Conservation (phyloP, 352 stramenopile genomes). For the Globisporangium parvum region DNA sequence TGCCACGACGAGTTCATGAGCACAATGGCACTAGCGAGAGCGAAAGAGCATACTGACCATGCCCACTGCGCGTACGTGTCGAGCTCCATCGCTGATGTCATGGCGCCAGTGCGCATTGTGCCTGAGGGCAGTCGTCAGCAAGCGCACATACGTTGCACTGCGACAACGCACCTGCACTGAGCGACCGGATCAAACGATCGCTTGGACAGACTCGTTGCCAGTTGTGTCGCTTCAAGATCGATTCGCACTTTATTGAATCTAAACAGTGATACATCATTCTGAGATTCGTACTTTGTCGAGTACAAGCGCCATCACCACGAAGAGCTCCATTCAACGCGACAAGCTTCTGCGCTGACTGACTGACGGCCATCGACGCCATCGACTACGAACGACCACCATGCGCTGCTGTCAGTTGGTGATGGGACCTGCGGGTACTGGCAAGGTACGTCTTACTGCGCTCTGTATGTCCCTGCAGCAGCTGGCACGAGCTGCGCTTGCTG, state of each 20-base stretch:
- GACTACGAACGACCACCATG: constrained; percentile 28
- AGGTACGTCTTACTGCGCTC: too few relatives aligned
- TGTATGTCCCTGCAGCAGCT: too few relatives aligned
- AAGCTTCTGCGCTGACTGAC: background rate
- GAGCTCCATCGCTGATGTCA: constrained; percentile 20
- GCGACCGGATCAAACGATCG: background rate
- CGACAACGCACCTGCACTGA: background rate
- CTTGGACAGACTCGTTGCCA: background rate
- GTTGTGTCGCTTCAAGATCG: background rate
- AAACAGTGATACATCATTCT: background rate
- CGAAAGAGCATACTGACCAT: constrained; percentile 23
- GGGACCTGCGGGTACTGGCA: constrained; percentile 87
- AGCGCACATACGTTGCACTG: background rate
- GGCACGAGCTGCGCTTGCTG: background rate
- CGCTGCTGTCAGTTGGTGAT: constrained; percentile 90
- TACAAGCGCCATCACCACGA: background rate
- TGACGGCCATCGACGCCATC: background rate
- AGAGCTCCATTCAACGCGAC: too few relatives aligned
- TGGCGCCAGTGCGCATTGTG: background rate
- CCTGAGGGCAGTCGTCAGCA: background rate
- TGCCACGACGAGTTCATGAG: too few relatives aligned
- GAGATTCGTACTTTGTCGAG: background rate
- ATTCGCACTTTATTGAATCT: background rate
- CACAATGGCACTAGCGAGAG: too few relatives aligned
- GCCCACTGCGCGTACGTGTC: constrained; percentile 46